Conservation (phyloP, 306 rosid genomes). For the Luffa aegyptiaca region DNA sequence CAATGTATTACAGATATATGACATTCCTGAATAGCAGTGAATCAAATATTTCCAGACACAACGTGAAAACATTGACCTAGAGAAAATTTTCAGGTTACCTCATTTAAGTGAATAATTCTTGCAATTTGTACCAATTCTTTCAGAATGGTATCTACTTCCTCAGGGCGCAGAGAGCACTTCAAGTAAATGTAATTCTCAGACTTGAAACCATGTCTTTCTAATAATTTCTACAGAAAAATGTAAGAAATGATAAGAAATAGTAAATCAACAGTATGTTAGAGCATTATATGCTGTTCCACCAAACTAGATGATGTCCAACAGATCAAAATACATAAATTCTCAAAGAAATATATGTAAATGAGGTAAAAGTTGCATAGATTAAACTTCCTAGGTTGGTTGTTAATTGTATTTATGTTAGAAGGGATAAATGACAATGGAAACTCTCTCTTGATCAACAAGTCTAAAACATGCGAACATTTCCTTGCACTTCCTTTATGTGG, state of each 20-base stretch:
- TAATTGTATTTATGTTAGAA: not conserved
- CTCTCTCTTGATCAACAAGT: not conserved
- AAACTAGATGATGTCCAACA: slow-evolving; percentile 11
- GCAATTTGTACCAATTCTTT: slow-evolving; percentile 49
- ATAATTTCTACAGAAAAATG: slow-evolving; percentile 37
- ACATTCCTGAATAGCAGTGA: not conserved
- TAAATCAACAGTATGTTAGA: not conserved
- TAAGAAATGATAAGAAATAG: slow-evolving; percentile 13
- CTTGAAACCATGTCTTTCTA: slow-evolving; percentile 45
- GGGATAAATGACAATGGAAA: not conserved
- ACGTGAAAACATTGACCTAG: slow-evolving; percentile 9
- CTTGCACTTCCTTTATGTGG: not conserved
- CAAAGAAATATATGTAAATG: not conserved
- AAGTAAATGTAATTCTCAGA: slow-evolving; percentile 42
- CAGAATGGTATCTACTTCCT: slow-evolving; percentile 28
- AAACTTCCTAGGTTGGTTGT: not conserved
- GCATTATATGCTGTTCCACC: not conserved
- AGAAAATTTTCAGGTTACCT: slow-evolving; percentile 44
- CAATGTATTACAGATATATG: not conserved
- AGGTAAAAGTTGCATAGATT: not conserved
- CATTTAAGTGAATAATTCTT: slow-evolving; percentile 58
- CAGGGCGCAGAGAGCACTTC: slow-evolving; percentile 20
- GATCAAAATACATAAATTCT: not conserved
- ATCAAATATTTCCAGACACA: not conserved
- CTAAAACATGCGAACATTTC: not conserved